phyloP scores from a whole-genome alignment of 208 protist species.

The Trypanosomatidae sp. region DNA sequence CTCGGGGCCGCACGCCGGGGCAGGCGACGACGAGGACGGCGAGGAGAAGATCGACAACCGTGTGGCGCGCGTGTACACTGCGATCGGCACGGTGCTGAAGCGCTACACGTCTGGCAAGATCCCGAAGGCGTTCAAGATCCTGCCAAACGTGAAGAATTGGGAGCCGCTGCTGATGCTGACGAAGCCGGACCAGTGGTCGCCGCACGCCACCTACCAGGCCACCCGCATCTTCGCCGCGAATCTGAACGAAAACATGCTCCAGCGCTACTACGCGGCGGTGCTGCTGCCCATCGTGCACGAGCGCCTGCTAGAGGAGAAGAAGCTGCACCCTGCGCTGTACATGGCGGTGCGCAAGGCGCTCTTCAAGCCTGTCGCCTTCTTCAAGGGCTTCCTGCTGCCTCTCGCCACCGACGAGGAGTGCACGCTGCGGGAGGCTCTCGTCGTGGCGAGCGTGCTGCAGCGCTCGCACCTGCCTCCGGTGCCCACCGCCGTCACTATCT shows the following conservation, averaged over 20 bases:
- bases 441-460: constrained; percentile 94
- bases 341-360: constrained; percentile 97
- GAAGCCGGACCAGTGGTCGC: constrained; percentile 95
- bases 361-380: constrained; percentile 99
- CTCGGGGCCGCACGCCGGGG: too few relatives aligned
- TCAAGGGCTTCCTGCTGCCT: constrained; percentile 99
- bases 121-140: constrained; percentile 99
- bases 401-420: constrained; percentile 94
- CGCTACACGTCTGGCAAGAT: constrained; percentile 98
- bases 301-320: constrained; percentile 72
- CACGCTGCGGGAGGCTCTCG: constrained; percentile 95
- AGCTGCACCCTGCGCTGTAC: constrained; percentile 99
- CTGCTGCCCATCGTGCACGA: constrained; percentile 96
- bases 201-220: constrained; percentile 94
- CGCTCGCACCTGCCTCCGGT: constrained; percentile 91
- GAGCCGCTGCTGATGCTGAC: constrained; percentile 98
- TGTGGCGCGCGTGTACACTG: constrained; percentile 91
- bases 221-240: constrained; percentile 98
- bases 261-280: constrained; percentile 98
- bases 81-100: constrained; percentile 94
- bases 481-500: constrained; percentile 93
- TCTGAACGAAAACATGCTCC: constrained; percentile 96
- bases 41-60: constrained; percentile 72
- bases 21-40: too few relatives aligned
- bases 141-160: constrained; percentile 97